Conservation (phyloP, 305 asterid species). For the Salvia sclarea region DNA sequence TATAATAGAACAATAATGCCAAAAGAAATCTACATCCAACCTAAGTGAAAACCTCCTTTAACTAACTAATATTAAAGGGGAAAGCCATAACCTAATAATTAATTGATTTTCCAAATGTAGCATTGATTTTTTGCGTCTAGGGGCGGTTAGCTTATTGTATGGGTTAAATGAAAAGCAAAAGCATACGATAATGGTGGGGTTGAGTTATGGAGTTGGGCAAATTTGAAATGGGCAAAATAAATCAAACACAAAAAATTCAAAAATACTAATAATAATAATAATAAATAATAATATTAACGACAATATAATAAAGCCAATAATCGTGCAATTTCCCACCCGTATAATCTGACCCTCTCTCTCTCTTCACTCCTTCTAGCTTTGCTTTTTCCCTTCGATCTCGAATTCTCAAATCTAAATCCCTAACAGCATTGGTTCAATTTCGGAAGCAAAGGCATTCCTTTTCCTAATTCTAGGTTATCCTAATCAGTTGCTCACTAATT, state of each 20-base stretch:
- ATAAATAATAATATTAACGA: not conserved
- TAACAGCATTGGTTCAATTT: constrained; percentile 29
- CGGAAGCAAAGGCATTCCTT: not conserved
- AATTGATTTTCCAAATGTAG: not conserved
- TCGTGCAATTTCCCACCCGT: constrained; percentile 38
- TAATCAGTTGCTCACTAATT: not conserved
- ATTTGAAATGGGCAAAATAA: not conserved
- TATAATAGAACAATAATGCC: too few relatives aligned
- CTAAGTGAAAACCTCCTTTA: not conserved
- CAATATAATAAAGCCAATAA: constrained; percentile 36
- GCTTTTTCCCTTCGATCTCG: constrained; percentile 25
- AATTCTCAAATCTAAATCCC: constrained; percentile 10
- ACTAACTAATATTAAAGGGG: not conserved
- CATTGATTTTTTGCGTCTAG: constrained; percentile 15
- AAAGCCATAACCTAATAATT: not conserved
- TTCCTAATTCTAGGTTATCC: constrained; percentile 19
- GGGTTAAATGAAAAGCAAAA: constrained; percentile 1
- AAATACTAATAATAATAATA: not conserved
- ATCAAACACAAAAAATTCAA: not conserved
- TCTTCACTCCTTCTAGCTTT: too few relatives aligned
- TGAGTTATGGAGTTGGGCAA: not conserved
- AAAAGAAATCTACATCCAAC: not conserved
- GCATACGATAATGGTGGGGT: constrained; percentile 26
- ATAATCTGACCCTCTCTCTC: constrained; percentile 21
- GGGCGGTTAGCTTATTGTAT: constrained; percentile 1